Evolutionary conservation across 306 rosid species (phyloP).

Genomic region (Trichosanthes cucumerina): DNA sequence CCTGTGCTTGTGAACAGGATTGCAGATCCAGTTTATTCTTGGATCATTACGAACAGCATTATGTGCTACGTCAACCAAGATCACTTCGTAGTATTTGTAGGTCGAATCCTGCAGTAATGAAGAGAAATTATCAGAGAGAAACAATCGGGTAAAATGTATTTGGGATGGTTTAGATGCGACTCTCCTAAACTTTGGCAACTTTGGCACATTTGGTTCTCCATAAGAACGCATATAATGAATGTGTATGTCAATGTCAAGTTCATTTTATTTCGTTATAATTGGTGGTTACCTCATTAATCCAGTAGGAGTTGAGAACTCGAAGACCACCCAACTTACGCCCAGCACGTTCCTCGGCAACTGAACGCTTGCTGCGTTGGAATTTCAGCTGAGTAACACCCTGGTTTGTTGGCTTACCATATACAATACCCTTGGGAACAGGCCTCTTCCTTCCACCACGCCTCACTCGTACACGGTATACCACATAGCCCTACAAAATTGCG

Average conservation of each 20-base stretch:
- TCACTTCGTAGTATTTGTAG: constrained; percentile 67
- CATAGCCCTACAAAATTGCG: constrained; percentile 46
- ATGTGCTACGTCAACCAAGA: constrained; percentile 71
- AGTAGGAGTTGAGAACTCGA: constrained; percentile 80
- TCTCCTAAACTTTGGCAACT: background rate
- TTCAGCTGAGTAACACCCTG: constrained; percentile 90
- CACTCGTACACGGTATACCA: constrained; percentile 75
- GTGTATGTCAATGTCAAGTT: background rate
- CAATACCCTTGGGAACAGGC: constrained; percentile 91
- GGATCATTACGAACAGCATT: constrained; percentile 69
- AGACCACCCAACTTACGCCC: constrained; percentile 91
- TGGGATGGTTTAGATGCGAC: background rate
- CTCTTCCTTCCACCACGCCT: constrained; percentile 93
- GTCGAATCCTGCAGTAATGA: constrained; percentile 54
- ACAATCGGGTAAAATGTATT: background rate
- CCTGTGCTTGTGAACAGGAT: constrained; percentile 81
- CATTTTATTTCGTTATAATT: background rate
- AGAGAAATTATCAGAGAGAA: background rate
- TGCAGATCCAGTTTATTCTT: constrained; percentile 73
- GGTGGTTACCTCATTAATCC: constrained; percentile 69
- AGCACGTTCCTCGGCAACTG: constrained; percentile 93
- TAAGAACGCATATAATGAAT: background rate
- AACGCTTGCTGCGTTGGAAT: constrained; percentile 79
- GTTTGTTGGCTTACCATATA: constrained; percentile 89
- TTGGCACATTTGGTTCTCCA: too few species aligned